Base-by-base conservation (phyloP, 2,329 filamentous ascomycete genomes). In the Tolypocladium amazonense region DNA sequence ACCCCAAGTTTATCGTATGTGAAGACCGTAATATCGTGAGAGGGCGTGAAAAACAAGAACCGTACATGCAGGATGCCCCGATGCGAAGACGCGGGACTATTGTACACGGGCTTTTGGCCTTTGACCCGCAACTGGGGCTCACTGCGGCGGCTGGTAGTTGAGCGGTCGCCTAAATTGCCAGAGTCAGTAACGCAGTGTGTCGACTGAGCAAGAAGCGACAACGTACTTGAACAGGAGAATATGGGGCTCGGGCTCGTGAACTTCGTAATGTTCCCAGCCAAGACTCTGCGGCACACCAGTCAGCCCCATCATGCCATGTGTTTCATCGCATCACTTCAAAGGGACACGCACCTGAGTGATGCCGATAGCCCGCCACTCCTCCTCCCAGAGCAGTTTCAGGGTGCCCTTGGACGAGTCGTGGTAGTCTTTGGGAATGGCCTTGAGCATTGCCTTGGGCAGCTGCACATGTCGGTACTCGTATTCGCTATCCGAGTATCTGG, bases 261-360 rank as follows among this genome's bases (percentile, higher is more conserved):
- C 94, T 76, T 99, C 94, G 73, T 99, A 99, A 75, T 99, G 94
- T 74, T 97, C 93, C 94, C 94, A 99, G 60, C 94, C 94, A 69
- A 99, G 80, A 79, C 93, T 97, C 92, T 97, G 72, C 56, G 38
- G 37, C 25, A 25, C 9, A n/a, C 39, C 45, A 53, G 55, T 57
- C 38, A 57, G 55, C 39, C 27, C 47, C 25, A 4, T 8, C 1
- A 20, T 35, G 18, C 37, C 47, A 25, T 53, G 8, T 14, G 23
- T 43, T 27, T 25, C 45, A 38, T 52, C 27, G 8, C 14, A 5
- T 27, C 54, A 9, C 25, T 11, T 25, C 5, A 15, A 1, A 20
- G 6, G 3, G 23, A 39, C 15, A 62, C 81, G 56, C 78, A 96
- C 92, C 87, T 96, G 93, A 65, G 94, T 99, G 72, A 99, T 99